Percentiles rank a stretch among this genome's conserved stretches.
Evolutionary conservation across 257 asterid genomes (phyloP).

Genomic region (Solanum raphanifolium): DNA sequence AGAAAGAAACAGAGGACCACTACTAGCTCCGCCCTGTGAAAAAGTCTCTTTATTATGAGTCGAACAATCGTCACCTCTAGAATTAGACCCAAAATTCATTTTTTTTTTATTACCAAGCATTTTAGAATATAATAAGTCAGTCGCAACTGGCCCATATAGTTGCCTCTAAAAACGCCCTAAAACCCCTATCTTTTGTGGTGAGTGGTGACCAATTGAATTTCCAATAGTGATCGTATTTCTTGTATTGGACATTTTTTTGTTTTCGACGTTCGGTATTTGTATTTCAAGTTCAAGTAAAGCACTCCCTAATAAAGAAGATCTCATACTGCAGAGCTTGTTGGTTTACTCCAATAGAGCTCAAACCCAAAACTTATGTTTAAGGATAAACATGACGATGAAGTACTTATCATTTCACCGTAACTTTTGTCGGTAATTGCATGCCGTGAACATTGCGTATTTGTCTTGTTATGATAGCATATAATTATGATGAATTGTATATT

Average conservation of each 20-base stretch:
- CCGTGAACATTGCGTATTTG: too few species aligned
- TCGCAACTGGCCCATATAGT: neutral
- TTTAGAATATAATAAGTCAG: neutral
- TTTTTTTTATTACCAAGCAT: neutral
- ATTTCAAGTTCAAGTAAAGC: neutral
- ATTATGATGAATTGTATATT: neutral
- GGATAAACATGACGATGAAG: neutral
- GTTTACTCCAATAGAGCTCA: neutral
- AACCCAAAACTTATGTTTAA: neutral
- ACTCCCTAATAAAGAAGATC: neutral
- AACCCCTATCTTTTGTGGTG: neutral
- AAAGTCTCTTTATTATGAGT: neutral
- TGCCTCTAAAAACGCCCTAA: neutral
- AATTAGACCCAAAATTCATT: neutral
- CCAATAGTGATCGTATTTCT: neutral
- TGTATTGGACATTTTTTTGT: neutral
- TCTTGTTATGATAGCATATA: neutral
- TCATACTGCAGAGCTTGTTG: neutral
- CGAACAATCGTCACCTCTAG: neutral
- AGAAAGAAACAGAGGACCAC: neutral
- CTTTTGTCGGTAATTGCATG: neutral
- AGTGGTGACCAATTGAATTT: neutral
- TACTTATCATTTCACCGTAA: neutral
- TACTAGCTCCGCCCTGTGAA: neutral
- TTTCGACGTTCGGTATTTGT: neutral